These are phyloP conservation scores for Debaryomyces maramus DNA, from an alignment of 805 yeast genomes.

Conservation along the genomic window DNA sequence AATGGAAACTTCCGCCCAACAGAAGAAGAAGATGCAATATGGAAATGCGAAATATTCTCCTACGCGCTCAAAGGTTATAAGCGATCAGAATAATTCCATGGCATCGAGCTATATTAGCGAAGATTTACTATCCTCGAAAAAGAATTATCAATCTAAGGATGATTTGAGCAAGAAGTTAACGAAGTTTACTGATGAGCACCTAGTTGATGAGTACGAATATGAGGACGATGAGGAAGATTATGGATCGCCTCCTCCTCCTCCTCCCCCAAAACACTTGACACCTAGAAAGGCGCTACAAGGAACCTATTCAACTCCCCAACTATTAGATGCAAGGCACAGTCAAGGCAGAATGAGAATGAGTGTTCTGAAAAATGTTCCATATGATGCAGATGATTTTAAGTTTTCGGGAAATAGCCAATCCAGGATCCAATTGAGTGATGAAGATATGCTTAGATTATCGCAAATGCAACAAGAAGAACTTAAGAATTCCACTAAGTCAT, in stretches of 20 bases:
- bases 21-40: conserved; percentile 1
- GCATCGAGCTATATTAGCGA: conserved; percentile 36
- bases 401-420: conserved; percentile 23
- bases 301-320: conserved; percentile 46
- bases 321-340: conserved; percentile 8
- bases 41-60: neutral
- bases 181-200: conserved; percentile 20
- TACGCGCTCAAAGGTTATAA: conserved; percentile 4
- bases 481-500: conserved; percentile 40
- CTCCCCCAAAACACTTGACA: conserved; percentile 32
- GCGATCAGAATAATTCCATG: conserved; percentile 14
- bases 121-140: conserved; percentile 34
- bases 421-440: conserved; percentile 21
- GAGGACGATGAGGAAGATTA: conserved; percentile 16
- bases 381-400: conserved; percentile 39
- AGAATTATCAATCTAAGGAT: conserved; percentile 30
- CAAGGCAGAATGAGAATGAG: neutral
- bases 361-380: conserved; percentile 22
- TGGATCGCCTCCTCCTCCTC: conserved; percentile 29
- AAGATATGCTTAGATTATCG: conserved; percentile 27
- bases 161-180: conserved; percentile 36
- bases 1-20: conserved; percentile 23
- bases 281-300: conserved; percentile 12
- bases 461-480: conserved; percentile 38
- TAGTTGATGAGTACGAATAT: neutral